Base-by-base conservation (phyloP, 192 early-diverging fungal genomes). In the Entomortierella parvispora region DNA sequence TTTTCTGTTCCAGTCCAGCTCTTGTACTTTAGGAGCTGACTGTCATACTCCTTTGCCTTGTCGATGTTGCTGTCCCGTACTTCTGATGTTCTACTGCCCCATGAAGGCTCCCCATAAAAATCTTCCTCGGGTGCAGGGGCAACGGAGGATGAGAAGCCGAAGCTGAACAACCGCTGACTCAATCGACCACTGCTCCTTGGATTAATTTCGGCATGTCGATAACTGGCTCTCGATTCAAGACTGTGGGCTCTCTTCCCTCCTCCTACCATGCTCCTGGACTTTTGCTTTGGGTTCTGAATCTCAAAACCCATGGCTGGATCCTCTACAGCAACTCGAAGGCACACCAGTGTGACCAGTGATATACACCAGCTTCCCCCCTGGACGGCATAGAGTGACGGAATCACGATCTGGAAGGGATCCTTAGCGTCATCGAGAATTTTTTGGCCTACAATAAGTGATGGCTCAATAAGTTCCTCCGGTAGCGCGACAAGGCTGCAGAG, bases 291-390 rank as follows among this genome's bases (percentile, higher is more conserved):
- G 5, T 44, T 14, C 18, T 76, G 71, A 45, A 68, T 68, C 44
- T 76, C 64, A 25, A 68, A 68, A 11, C 65, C 65, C 33, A 68
- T 25, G 3, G 65, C 58, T 4, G 49, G 48, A 37, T 77, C 66
- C 0, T 32, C 18, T 3, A 20, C 29, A 18, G 54, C 65, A 1
- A 59, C 33, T 22, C 66, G 65, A 7, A 68, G 15, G 15, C 17
- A 50, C 0, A 54, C 47, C 10, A 77, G 26, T 18, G 65, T 68
- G 1, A 62, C 48, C 15, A 77, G 12, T 1, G 74, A 68, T 2
- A 32, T 25, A 20, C 65, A 62, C 65, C 65, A 77, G 25, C 59
- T 47, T 25, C 55, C 4, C 2, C 26, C 22, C 31, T 77, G 74
- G 9, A 68, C 32, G 1, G 46, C 66, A 29, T 77, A 77, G 8